phyloP scores from a whole-genome alignment of 495 filamentous ascomycete genomes.

The Penicillium longicatenatum region DNA sequence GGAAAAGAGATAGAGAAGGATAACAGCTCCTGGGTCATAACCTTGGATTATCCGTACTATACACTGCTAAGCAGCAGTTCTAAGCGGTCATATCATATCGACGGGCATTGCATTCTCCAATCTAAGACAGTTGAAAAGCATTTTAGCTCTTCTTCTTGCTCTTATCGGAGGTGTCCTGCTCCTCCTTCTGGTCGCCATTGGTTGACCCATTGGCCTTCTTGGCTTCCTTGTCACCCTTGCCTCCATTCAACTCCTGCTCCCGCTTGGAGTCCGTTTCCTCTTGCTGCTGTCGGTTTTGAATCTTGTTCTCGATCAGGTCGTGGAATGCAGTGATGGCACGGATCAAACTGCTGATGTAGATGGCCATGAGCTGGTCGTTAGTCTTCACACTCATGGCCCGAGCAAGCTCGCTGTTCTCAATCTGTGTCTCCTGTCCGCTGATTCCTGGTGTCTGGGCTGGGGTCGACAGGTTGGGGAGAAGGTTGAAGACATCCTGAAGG shows the following conservation, averaged over 20 bases:
- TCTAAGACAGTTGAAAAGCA: constrained; percentile 9
- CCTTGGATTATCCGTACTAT: constrained; percentile 31
- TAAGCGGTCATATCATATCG: constrained; percentile 36
- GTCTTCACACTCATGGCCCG: constrained; percentile 98
- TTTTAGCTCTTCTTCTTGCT: constrained; percentile 59
- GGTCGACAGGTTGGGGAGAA: constrained; percentile 92
- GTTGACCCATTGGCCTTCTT: constrained; percentile 60
- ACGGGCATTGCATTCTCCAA: constrained; percentile 19
- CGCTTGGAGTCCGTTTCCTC: constrained; percentile 90
- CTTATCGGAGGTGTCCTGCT: constrained; percentile 64
- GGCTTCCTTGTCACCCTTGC: constrained; percentile 65
- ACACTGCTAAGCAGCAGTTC: constrained; percentile 33
- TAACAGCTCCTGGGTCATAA: constrained; percentile 8
- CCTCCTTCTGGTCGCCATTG: constrained; percentile 66
- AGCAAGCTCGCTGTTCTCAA: constrained; percentile 78
- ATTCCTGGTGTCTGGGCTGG: constrained; percentile 59
- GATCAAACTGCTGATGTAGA: constrained; percentile 95
- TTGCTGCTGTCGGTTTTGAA: constrained; percentile 95
- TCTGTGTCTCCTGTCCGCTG: constrained; percentile 49
- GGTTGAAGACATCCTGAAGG: constrained; percentile 98
- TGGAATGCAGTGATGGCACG: constrained; percentile 98
- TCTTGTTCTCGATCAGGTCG: constrained; percentile 99
- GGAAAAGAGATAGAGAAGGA: neutral
- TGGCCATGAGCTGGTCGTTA: constrained; percentile 97
- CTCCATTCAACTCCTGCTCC: constrained; percentile 60